These are phyloP conservation scores for Panicum virgatum DNA, from an alignment of 202 grass and related monocot species.

Conservation along the genomic window DNA sequence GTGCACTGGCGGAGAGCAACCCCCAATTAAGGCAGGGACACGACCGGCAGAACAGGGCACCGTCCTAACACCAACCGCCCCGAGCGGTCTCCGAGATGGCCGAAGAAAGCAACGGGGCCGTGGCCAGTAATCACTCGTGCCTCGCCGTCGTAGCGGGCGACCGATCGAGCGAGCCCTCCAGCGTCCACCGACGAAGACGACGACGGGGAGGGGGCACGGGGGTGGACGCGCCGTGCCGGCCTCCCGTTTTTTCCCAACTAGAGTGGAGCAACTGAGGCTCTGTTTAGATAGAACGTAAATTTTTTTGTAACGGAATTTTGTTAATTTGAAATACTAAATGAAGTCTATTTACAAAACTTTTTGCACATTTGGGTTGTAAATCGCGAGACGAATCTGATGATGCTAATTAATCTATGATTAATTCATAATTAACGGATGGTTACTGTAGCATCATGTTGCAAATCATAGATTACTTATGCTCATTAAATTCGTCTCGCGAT, in stretches of 20 bases:
- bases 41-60: slow-evolving; percentile 20
- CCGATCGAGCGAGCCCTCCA: background rate
- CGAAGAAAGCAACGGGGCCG: background rate
- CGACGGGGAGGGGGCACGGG: background rate
- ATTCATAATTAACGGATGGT: no score
- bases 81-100: background rate
- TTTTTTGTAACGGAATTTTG: no score
- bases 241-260: slow-evolving; percentile 15
- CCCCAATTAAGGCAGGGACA: background rate
- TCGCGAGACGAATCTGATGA: no score
- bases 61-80: background rate
- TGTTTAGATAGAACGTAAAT: no score
- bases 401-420: no score
- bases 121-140: background rate
- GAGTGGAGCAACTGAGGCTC: background rate
- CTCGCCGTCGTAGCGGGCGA: background rate
- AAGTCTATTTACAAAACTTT: no score
- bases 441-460: no score
- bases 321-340: no score
- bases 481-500: no score
- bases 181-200: background rate
- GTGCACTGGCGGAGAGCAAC: background rate
- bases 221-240: background rate
- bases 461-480: no score
- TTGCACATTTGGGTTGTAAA: no score